Evolutionary conservation across 495 filamentous ascomycete genomes (phyloP), one percentile per base, ranked within the genome.

Genomic region (Chlorociboria aeruginascens): DNA sequence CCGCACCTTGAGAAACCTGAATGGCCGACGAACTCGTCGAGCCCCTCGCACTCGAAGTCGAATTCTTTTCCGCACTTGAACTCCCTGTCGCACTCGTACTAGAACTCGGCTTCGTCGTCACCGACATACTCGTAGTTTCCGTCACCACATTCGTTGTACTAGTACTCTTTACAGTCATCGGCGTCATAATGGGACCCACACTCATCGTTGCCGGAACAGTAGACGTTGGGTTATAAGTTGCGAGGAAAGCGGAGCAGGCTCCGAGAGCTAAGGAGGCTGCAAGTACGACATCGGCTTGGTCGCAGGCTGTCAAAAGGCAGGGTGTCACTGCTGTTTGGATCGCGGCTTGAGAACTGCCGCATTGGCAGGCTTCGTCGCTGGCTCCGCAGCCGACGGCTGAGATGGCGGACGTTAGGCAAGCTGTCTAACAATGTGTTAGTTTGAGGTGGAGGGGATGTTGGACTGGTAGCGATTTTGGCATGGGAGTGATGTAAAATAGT

Each of bases 361-460:
- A 54, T 39, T 54, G 51, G 42, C 52, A 55, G 33, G 36, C 32
- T 14, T 37, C 3, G 30, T 55, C 52, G 7, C 32, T 38, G 25
- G 32, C 8, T 0, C 20, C 31, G 30, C 52, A 55, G 25, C 48
- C 43, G 6, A 40, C 43, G 9, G 45, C 52, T 0, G 47, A 36
- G 54, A 63, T 58, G 49, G 58, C 61, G 14, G 56, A 57, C 7
- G 40, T 36, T 35, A 63, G 45, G 45, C 61, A 63, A 30, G 52
- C 46, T 16, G 52, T 35, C 59, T 62, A 36, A 6, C n/a, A 12
- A 16, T 28, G 13, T 25, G 4, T 25, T 25, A 25, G 20, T 25
- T 25, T 25, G 20, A 25, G 20, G 20, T 25, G 20, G 20, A 25
- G 20, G 20, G 40, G 16, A 8, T 12, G n/a, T 12, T 51, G 45